phyloP scores from a whole-genome alignment of 345 rosid species.

The Arabidopsis thaliana region TAIR10.1 NC_003074.8:9670001-9670500 shows the following conservation, averaged over 20 bases:
- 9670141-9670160: constrained; percentile 69
- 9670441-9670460: constrained; percentile 44
- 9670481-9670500: constrained; percentile 92
- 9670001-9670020: constrained; percentile 98
- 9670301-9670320: constrained; percentile 97
- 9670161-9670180: constrained; percentile 93
- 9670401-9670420: constrained; percentile 29
- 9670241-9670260: constrained; percentile 8
- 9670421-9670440: neutral
- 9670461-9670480: constrained; percentile 92
- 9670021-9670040: constrained; percentile 97
- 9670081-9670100: neutral
- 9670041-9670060: constrained; percentile 88
- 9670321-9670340: constrained; percentile 96
- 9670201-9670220: constrained; percentile 80
- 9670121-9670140: neutral
- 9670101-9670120: neutral
- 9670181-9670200: constrained; percentile 91
- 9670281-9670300: neutral
- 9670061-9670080: constrained; percentile 37
- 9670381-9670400: constrained; percentile 48
- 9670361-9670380: constrained; percentile 98
- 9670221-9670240: constrained; percentile 70
- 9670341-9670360: constrained; percentile 97
- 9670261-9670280: neutral